Base-by-base conservation (phyloP, 164 flowering plant genomes). In the Malania oleifera region DNA sequence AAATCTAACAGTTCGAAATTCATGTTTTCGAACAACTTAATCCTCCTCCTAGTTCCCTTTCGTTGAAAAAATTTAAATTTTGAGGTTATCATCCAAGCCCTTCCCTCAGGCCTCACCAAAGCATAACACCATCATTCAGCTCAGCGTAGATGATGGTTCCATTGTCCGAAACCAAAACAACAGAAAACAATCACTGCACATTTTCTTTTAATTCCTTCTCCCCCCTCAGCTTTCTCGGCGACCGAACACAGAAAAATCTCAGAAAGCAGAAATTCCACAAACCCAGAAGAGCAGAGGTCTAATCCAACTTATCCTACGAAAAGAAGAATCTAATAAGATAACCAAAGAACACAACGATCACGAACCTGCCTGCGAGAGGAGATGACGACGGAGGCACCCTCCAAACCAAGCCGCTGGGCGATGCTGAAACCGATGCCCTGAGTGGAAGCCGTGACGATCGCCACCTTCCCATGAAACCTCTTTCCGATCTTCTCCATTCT, bases 361-460 rank as follows among this genome's bases (percentile, higher is more conserved):
- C 20, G 10, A 61, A 86, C 96, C 87, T 89, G 96, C 62, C 70
- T 77, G 70, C 98, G 86, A 29, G 98, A 92, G 22, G 96, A 92
- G 71, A 92, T 64, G 13, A 92, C 96, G 2, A 89, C 85, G 25
- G 96, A 80, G 39, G 98, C 98, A 7, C 96, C 98, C 75, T 92
- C 98, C 19, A 74, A 67, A 23, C 93, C 98, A 41, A 89, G 83
- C 19, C 96, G 75, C 73, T 82, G 76, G 12, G 96, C 96, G 60
- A 92, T 92, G 53, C 79, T 59, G 61, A 82, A 85, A 24, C 98
- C 98, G 37, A 89, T 92, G 4, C 98, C 98, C 66, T 85, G 95
- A 25, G 98, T 92, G 1, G 98, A 92, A 29, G 95, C 96, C 0
- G 98, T 91, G 31, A 91, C 91, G 9, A 91, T 82, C 13, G 91